Conservation (phyloP, 352 stramenopile genomes). For the Peronospora farinosa region DNA sequence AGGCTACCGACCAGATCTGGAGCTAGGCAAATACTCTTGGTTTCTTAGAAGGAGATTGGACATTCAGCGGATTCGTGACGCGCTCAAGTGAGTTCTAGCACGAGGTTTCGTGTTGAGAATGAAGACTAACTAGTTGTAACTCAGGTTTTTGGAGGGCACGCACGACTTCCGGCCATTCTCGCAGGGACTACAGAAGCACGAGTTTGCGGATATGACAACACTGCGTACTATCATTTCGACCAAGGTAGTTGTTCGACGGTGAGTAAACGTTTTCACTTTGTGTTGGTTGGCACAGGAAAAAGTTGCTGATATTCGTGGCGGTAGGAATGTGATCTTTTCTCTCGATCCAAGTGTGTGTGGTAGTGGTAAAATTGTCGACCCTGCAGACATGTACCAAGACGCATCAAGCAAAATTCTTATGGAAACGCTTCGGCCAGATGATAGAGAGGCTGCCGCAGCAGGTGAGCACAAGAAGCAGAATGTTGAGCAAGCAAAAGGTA, state of each 20-base stretch:
- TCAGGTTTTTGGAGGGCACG: constrained; percentile 54
- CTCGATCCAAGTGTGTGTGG: constrained; percentile 53
- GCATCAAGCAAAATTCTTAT: not conserved
- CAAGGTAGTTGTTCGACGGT: constrained; percentile 57
- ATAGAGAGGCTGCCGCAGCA: constrained; percentile 7
- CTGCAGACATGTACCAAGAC: constrained; percentile 26
- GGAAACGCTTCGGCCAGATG: constrained; percentile 13
- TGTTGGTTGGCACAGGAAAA: not conserved
- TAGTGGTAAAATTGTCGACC: constrained; percentile 46
- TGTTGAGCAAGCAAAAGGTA: constrained; percentile 12
- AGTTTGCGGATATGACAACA: constrained; percentile 55
- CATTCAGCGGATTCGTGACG: constrained; percentile 53
- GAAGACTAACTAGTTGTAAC: constrained; percentile 4
- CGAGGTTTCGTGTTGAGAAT: not conserved
- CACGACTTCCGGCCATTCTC: constrained; percentile 83
- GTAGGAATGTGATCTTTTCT: constrained; percentile 67
- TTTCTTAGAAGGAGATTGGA: constrained; percentile 70
- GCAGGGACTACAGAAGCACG: constrained; percentile 55
- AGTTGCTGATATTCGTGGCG: not conserved
- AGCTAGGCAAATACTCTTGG: constrained; percentile 74
- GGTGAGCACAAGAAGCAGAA: constrained; percentile 43
- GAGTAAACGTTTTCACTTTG: constrained; percentile 1
- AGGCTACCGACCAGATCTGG: constrained; percentile 57
- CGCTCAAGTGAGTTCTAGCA: constrained; percentile 36
- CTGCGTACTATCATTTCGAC: constrained; percentile 62